Evolutionary conservation across 2,329 filamentous ascomycete genomes (phyloP).

Genomic region (Allantophomopsis cytisporea): DNA sequence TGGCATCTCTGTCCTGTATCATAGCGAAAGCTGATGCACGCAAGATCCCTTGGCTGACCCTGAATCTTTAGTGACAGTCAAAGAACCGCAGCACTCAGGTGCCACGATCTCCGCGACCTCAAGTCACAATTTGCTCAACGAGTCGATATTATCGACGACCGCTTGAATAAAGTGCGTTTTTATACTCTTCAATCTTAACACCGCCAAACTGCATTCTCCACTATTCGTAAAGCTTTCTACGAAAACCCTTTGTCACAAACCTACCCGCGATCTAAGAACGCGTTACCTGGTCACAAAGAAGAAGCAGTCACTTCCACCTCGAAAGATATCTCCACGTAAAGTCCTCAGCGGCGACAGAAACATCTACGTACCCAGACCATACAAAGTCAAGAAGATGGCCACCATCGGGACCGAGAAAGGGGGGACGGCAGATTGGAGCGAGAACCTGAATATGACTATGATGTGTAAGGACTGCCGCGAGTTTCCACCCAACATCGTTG

Average conservation of each 20-base stretch:
- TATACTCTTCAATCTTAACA: conserved; percentile 4
- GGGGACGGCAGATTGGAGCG: conserved; percentile 20
- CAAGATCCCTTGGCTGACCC: too few relatives aligned
- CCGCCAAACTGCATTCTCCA: conserved; percentile 59
- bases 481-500: conserved; percentile 79
- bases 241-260: conserved; percentile 23
- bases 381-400: conserved; percentile 32
- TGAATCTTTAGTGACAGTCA: too few relatives aligned
- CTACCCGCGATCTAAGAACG: conserved; percentile 15
- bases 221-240: conserved; percentile 48
- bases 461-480: conserved; percentile 88
- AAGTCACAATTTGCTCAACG: too few relatives aligned
- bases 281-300: conserved; percentile 17
- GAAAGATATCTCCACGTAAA: conserved; percentile 11
- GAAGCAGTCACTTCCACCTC: conserved; percentile 8
- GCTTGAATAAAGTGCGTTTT: background rate
- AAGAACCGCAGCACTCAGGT: too few relatives aligned
- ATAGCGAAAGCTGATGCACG: too few relatives aligned
- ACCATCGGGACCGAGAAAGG: conserved; percentile 16
- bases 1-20: too few relatives aligned
- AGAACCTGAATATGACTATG: conserved; percentile 77
- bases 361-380: conserved; percentile 27
- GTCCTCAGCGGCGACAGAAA: conserved; percentile 21
- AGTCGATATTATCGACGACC: conserved; percentile 8
- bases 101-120: too few relatives aligned